These are phyloP conservation scores for Poa pratensis DNA, from an alignment of 176 grass and related monocot genomes.

Conservation along the genomic window DNA sequence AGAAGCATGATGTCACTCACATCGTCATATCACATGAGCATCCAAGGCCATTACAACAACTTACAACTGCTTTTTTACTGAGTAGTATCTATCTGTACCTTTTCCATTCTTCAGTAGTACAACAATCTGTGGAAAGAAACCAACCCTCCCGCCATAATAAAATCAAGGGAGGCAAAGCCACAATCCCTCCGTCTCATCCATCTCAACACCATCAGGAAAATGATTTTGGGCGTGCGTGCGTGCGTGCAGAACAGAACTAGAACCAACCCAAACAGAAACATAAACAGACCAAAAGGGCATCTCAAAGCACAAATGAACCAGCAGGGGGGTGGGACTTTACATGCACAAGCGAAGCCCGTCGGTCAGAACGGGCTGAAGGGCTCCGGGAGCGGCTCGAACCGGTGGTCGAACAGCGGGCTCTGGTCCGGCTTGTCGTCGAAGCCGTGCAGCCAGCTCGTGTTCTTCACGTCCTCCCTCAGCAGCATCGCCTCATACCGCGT, in stretches of 20 bases:
- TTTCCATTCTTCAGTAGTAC: constrained; percentile 7
- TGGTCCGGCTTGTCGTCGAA: constrained; percentile 84
- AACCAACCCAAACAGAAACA: constrained; percentile 39
- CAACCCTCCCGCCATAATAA: constrained; percentile 17
- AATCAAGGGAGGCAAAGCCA: constrained; percentile 17
- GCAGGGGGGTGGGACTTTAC: constrained; percentile 40
- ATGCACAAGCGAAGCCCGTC: not conserved
- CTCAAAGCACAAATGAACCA: constrained; percentile 16
- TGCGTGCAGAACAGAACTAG: not conserved
- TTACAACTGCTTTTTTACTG: constrained; percentile 24
- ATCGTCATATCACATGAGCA: too few species aligned
- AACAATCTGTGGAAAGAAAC: constrained; percentile 44
- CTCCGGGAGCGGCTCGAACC: constrained; percentile 90
- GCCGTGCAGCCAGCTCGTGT: constrained; percentile 84
- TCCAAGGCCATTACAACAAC: too few species aligned
- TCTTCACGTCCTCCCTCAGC: constrained; percentile 73
- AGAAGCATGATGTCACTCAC: too few species aligned
- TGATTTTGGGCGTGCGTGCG: not conserved
- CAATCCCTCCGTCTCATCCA: constrained; percentile 28
- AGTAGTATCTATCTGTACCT: constrained; percentile 37
- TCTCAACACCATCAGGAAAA: not conserved
- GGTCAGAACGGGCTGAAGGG: constrained; percentile 81
- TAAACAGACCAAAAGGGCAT: constrained; percentile 23
- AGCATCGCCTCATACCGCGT: constrained; percentile 83
- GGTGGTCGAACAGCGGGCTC: constrained; percentile 84